A percentile compares a stretch with the other conserved stretches of the same genome.
These are phyloP conservation scores for Mrakia frigida DNA, from an alignment of 768 basidiomycete species.

Conservation along the genomic window DNA sequence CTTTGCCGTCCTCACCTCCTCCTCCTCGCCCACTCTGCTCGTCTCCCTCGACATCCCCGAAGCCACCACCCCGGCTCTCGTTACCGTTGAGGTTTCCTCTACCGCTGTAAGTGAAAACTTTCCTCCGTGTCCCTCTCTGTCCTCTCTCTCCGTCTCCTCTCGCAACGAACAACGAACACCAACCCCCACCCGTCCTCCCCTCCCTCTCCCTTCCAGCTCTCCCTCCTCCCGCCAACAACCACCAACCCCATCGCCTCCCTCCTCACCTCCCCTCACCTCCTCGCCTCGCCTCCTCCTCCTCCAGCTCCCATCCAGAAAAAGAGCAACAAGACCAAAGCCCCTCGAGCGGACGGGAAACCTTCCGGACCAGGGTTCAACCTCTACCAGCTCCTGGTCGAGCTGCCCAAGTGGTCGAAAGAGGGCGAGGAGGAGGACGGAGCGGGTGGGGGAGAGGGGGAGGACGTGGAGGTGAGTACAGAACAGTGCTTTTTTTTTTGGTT, in stretches of 20 bases:
- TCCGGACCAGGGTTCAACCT: constrained; percentile 8
- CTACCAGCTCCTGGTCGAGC: constrained; percentile 21
- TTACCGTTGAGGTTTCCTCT: background rate
- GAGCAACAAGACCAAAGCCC: constrained; percentile 1
- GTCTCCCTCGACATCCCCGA: constrained; percentile 49
- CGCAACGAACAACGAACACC: background rate
- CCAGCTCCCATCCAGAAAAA: background rate
- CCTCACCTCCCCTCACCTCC: constrained; percentile 17
- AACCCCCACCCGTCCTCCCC: background rate
- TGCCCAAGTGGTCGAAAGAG: constrained; percentile 23
- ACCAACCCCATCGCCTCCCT: background rate
- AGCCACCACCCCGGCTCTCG: background rate
- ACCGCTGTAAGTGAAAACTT: background rate
- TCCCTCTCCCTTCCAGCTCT: background rate
- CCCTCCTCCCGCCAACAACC: background rate
- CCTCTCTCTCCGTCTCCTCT: background rate
- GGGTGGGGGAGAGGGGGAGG: background rate
- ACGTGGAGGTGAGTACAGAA: background rate
- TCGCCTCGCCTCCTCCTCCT: background rate
- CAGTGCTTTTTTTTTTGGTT: background rate
- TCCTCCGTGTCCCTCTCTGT: background rate
- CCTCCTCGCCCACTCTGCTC: constrained; percentile 44
- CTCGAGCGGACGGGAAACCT: background rate
- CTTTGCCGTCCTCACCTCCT: constrained; percentile 47
- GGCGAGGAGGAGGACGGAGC: background rate